Percentiles rank a stretch among this genome's conserved stretches.
Conservation (phyloP, 2,329 filamentous ascomycete genomes). For the Alternaria dauci region DNA sequence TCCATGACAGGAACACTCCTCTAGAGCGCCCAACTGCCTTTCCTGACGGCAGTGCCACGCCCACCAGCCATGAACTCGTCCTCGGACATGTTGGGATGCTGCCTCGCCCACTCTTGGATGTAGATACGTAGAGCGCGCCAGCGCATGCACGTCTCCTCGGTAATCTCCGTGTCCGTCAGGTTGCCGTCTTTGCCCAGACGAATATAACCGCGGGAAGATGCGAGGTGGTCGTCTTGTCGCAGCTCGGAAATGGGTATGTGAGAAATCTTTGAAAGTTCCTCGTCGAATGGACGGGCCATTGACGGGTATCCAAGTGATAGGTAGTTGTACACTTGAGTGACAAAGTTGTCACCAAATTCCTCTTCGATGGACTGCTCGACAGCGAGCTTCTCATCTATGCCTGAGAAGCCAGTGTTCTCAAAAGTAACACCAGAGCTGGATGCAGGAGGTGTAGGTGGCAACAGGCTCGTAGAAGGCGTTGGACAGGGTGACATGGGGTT, state of each 20-base stretch:
- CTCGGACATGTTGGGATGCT: constrained; percentile 74
- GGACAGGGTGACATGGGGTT: constrained; percentile 55
- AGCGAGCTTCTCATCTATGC: constrained; percentile 53
- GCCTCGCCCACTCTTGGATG: constrained; percentile 87
- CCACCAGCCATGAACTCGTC: constrained; percentile 37
- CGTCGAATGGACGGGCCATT: constrained; percentile 81
- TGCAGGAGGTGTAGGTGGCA: constrained; percentile 51
- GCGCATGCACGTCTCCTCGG: constrained; percentile 67
- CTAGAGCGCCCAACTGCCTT: constrained; percentile 58
- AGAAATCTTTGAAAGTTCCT: constrained; percentile 84
- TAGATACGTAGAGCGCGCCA: constrained; percentile 88
- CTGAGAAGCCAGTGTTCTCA: constrained; percentile 47
- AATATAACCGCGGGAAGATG: constrained; percentile 76
- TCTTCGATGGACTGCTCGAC: constrained; percentile 59
- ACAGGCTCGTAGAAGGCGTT: constrained; percentile 42
- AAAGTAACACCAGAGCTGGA: constrained; percentile 33
- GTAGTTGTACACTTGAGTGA: constrained; percentile 98
- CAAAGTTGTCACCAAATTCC: constrained; percentile 84
- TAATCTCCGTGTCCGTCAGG: constrained; percentile 60
- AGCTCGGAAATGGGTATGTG: constrained; percentile 74
- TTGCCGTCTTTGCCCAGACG: constrained; percentile 59
- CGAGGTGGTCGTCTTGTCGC: constrained; percentile 71
- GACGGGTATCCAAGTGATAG: constrained; percentile 90
- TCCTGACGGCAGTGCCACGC: constrained; percentile 56
- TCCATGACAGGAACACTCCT: constrained; percentile 1